Percentiles rank a stretch among this genome's conserved stretches.
phyloP scores from a whole-genome alignment of 176 grass and related monocot species.

The Triticum urartu region DNA sequence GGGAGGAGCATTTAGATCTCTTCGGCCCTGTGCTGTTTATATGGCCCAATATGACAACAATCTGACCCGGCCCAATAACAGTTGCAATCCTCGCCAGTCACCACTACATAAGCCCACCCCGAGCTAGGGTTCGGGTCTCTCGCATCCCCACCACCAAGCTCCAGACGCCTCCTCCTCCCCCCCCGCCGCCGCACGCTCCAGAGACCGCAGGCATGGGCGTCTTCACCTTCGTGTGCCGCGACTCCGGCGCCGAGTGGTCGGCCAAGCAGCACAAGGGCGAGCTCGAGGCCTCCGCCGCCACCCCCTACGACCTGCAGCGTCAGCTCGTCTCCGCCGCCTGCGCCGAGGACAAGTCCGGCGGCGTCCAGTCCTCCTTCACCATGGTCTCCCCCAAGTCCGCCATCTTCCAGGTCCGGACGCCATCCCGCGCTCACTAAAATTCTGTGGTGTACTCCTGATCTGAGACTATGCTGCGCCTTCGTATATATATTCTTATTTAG shows the following conservation, averaged over 20 bases:
- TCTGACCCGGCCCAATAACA: neutral
- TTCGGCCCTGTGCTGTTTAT: too few species aligned
- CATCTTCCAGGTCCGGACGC: constrained; percentile 67
- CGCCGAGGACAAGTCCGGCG: constrained; percentile 46
- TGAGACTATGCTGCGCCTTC: neutral
- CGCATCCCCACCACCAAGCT: neutral
- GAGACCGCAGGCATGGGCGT: constrained; percentile 65
- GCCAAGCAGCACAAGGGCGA: constrained; percentile 78
- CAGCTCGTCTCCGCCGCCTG: constrained; percentile 57
- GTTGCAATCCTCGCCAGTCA: neutral
- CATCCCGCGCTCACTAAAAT: neutral
- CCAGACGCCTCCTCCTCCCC: neutral
- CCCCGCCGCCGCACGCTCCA: constrained; percentile 4
- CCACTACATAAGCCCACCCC: constrained; percentile 26
- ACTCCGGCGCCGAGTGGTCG: constrained; percentile 62
- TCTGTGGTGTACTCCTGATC: neutral
- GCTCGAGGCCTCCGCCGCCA: constrained; percentile 67
- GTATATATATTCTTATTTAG: neutral
- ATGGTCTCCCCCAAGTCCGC: constrained; percentile 76
- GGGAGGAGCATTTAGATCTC: too few species aligned
- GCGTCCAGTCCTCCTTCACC: constrained; percentile 88
- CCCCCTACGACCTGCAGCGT: constrained; percentile 73
- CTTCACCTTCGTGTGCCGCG: constrained; percentile 94
- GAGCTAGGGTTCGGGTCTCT: constrained; percentile 41
- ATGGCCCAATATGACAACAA: too few species aligned